phyloP scores from a whole-genome alignment of 257 asterid species.

The Mentha longifolia region DNA sequence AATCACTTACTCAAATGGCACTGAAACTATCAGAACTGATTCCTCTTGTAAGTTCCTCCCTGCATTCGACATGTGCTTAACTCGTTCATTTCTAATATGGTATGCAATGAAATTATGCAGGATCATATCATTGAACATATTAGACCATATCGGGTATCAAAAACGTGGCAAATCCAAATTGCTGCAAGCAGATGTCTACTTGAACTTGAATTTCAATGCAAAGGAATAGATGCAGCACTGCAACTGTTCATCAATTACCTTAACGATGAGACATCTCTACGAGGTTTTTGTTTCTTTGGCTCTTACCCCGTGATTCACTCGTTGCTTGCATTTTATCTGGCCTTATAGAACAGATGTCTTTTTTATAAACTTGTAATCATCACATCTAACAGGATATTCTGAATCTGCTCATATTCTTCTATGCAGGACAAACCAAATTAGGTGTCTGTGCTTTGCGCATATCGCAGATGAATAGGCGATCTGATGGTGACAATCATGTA shows the following conservation, averaged over 20 bases:
- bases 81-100: conserved; percentile 38
- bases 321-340: not conserved
- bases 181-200: conserved; percentile 89
- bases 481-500: conserved; percentile 59
- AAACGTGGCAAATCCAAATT: conserved; percentile 74
- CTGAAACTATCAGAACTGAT: conserved; percentile 82
- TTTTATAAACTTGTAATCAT: not conserved
- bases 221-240: conserved; percentile 84
- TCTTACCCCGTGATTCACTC: not conserved
- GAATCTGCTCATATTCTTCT: too few species aligned
- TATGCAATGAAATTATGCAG: conserved; percentile 49
- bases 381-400: conserved; percentile 23
- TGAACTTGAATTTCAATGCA: conserved; percentile 83
- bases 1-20: conserved; percentile 80
- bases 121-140: conserved; percentile 72
- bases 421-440: conserved; percentile 86
- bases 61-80: conserved; percentile 20
- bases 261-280: conserved; percentile 69
- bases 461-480: conserved; percentile 69
- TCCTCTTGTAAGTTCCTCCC: conserved; percentile 72
- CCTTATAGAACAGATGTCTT: not conserved
- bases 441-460: conserved; percentile 82
- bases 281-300: conserved; percentile 56
- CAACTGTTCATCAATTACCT: conserved; percentile 70
- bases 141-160: conserved; percentile 62